Base-by-base conservation (phyloP, 805 yeast species). In the Candida tibetensis region DNA sequence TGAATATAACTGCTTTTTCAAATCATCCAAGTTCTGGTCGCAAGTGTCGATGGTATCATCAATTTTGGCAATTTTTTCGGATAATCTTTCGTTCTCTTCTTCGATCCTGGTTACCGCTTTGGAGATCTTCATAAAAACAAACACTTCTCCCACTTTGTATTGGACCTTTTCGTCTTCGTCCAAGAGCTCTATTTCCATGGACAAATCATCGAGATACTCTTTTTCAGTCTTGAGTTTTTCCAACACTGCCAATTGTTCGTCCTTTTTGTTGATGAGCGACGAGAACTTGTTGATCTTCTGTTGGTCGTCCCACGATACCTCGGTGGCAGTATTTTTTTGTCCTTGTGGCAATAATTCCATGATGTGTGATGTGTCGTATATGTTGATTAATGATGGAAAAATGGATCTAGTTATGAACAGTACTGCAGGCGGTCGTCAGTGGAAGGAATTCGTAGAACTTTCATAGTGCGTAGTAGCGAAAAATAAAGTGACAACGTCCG, bases 271-370 rank as follows among this genome's bases (percentile, higher is more conserved):
- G 42, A 89, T 86, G 45, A 89, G 70, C 32, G 89, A 84, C 12
- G 96, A 86, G 57, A 93, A 91, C 57, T 79, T 79, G 62, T 91
- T 93, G 67, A 91, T 91, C 55, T 78, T 78, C 56, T 85, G 81
- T 65, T 91, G 99, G 58, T 91, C 98, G 41, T 77, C 86, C 83
- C 87, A 81, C 18, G 73, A 62, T 17, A 85, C 95, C 46, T 82
- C 86, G 0, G 71, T 59, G 15, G 65, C 59, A 4, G 72, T 71
- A 53, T 77, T 77, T 34, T 57, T 57, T 46, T 76, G 76, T 18
- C 82, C 82, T 46, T 72, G 71, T 2, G 84, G 83, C 39, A 78
- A 60, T 28, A 69, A 60, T 46, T 69, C 74, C 74, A 69, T 69
- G 9, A 28, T 51, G 15, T 26, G 16, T 6, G 18, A 12, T 28